Conservation (phyloP, 2,329 filamentous ascomycete species). For the Colletotrichum zoysiae region DNA sequence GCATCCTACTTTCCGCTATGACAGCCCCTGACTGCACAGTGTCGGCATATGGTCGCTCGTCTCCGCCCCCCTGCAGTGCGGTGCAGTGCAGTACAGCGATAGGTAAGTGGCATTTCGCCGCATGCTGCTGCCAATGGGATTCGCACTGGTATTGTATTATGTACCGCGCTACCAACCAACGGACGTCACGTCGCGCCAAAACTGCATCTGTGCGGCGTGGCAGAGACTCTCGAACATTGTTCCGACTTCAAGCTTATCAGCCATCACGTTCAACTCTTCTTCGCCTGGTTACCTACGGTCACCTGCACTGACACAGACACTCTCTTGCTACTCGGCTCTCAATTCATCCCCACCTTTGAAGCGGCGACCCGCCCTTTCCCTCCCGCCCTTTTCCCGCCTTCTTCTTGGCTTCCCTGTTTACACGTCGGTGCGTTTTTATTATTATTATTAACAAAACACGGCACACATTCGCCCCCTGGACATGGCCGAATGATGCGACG, state of each 20-base stretch:
- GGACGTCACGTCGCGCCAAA: slow-evolving; percentile 24
- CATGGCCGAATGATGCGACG: slow-evolving; percentile 70
- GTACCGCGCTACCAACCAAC: slow-evolving; percentile 5
- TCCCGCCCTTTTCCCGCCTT: slow-evolving; percentile 11
- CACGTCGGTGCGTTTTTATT: slow-evolving; percentile 23
- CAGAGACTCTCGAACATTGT: slow-evolving; percentile 36
- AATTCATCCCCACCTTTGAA: neutral
- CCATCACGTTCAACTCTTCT: neutral
- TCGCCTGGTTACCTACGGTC: slow-evolving; percentile 1
- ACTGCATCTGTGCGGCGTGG: slow-evolving; percentile 36
- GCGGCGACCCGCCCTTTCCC: neutral
- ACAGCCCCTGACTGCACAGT: slow-evolving; percentile 36
- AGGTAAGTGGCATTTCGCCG: too few species aligned
- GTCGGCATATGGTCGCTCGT: neutral
- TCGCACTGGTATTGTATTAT: slow-evolving; percentile 4
- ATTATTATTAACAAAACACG: slow-evolving; percentile 11
- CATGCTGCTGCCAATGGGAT: neutral
- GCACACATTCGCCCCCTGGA: slow-evolving; percentile 41
- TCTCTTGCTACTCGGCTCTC: slow-evolving; percentile 1
- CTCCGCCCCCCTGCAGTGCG: neutral
- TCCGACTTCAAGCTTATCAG: slow-evolving; percentile 27
- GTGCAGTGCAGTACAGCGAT: too few species aligned
- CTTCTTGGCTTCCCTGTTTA: slow-evolving; percentile 6
- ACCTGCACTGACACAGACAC: slow-evolving; percentile 15
- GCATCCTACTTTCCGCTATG: slow-evolving; percentile 8